Conservation (phyloP, 2,329 filamentous ascomycete species). For the Parastagonospora avenae region DNA sequence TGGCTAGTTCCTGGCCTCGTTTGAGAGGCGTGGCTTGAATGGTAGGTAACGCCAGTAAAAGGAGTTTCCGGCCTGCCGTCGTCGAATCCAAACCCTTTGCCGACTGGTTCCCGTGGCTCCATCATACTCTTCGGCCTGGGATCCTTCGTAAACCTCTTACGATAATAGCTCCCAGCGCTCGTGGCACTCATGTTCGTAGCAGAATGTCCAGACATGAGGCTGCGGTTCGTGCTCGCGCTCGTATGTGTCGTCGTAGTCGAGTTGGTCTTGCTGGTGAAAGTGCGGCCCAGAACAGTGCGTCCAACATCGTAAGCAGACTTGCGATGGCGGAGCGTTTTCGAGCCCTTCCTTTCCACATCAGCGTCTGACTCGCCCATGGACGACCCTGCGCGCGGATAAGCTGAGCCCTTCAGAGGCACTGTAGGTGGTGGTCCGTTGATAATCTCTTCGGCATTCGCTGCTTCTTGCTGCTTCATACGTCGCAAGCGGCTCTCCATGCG, state of each 20-base stretch:
- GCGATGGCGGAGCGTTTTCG: slow-evolving; percentile 58
- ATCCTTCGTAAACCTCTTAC: slow-evolving; percentile 64
- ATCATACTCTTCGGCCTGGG: slow-evolving; percentile 67
- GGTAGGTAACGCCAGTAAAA: slow-evolving; percentile 82
- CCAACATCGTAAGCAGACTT: slow-evolving; percentile 82
- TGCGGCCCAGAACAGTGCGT: slow-evolving; percentile 72
- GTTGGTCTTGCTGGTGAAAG: slow-evolving; percentile 86
- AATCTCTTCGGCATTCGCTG: slow-evolving; percentile 53
- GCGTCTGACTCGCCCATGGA: slow-evolving; percentile 42
- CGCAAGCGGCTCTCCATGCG: slow-evolving; percentile 86
- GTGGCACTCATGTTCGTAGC: slow-evolving; percentile 92
- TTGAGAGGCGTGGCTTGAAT: slow-evolving; percentile 75
- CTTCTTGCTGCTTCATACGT: slow-evolving; percentile 64
- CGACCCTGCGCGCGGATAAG: slow-evolving; percentile 47
- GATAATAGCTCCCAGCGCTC: slow-evolving; percentile 89
- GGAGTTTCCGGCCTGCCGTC: slow-evolving; percentile 57
- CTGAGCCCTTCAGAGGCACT: slow-evolving; percentile 63
- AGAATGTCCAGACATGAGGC: slow-evolving; percentile 91
- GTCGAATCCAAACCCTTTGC: slow-evolving; percentile 46
- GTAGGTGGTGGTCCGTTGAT: slow-evolving; percentile 62
- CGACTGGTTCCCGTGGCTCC: slow-evolving; percentile 54
- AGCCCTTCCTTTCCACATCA: slow-evolving; percentile 37
- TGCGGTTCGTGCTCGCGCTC: slow-evolving; percentile 77
- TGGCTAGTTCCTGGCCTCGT: slow-evolving; percentile 61
- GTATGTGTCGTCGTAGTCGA: slow-evolving; percentile 68